Conservation (phyloP, 768 basidiomycete genomes). For the Calocybe cyanea region DNA sequence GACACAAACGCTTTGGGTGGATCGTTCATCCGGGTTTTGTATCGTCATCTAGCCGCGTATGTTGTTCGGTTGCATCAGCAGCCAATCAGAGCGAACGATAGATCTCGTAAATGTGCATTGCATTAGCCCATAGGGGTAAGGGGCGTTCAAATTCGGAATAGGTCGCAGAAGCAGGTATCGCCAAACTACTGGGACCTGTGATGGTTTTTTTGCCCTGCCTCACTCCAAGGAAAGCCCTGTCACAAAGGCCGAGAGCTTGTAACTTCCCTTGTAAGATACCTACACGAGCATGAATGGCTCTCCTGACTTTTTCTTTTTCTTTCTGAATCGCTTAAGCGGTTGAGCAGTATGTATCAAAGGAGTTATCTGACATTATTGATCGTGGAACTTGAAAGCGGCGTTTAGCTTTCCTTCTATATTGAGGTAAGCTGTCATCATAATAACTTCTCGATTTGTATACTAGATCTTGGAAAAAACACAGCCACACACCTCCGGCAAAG, state of each 20-base stretch:
- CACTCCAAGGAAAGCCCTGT: not conserved
- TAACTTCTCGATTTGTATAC: too few species aligned
- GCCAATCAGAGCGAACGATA: conserved; percentile 23
- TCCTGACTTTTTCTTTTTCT: too few species aligned
- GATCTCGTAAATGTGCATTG: conserved; percentile 29
- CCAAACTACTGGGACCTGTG: conserved; percentile 21
- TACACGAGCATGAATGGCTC: not conserved
- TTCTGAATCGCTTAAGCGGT: too few species aligned
- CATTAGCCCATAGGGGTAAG: conserved; percentile 32
- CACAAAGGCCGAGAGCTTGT: not conserved
- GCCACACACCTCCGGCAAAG: conserved; percentile 19
- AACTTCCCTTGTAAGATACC: not conserved
- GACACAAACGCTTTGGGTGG: conserved; percentile 19
- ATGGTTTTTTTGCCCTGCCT: conserved; percentile 18
- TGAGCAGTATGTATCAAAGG: too few species aligned
- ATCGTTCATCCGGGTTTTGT: conserved; percentile 23
- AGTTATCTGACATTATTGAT: conserved; percentile 9
- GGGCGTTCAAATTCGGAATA: conserved; percentile 27
- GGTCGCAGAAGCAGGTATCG: not conserved
- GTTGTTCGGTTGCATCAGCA: conserved; percentile 30
- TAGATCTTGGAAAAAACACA: conserved; percentile 7
- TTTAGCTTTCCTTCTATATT: conserved; percentile 27
- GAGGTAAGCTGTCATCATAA: conserved; percentile 7
- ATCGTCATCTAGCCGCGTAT: conserved; percentile 22
- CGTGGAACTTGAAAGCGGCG: conserved; percentile 24